These are phyloP conservation scores for Nicotiana sylvestris DNA, from an alignment of 257 asterid genomes.

Conservation along the genomic window DNA sequence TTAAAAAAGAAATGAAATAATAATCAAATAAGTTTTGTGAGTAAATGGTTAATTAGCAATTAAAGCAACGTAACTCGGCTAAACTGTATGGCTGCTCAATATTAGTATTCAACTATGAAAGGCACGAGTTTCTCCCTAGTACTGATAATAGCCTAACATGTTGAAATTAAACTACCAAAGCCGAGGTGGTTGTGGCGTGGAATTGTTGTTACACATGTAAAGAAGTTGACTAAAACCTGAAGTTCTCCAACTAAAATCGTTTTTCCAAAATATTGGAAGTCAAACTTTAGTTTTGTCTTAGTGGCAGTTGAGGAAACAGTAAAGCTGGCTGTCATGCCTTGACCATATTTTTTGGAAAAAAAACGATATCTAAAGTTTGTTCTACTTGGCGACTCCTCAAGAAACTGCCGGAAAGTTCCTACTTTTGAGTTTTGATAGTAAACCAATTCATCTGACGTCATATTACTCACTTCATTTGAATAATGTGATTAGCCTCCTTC, in stretches of 20 bases:
- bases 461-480: constrained; percentile 19
- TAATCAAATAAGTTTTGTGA: not conserved
- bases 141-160: not conserved
- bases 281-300: constrained; percentile 4
- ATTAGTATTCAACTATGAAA: not conserved
- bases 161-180: not conserved
- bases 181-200: not conserved
- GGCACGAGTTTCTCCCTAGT: not conserved
- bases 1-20: not conserved
- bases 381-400: constrained; percentile 26
- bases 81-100: not conserved
- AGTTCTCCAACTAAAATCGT: not conserved
- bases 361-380: not conserved
- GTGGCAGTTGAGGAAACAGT: constrained; percentile 10
- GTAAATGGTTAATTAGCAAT: not conserved
- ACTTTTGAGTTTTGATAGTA: not conserved
- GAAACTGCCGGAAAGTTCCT: constrained; percentile 37
- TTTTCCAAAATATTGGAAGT: not conserved
- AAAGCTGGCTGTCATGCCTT: not conserved
- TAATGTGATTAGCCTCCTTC: not conserved
- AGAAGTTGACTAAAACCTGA: not conserved
- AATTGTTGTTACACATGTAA: not conserved
- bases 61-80: not conserved
- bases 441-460: not conserved
- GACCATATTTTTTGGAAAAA: not conserved